Evolutionary conservation across 257 asterid species (phyloP).

Genomic region (Nicotiana benthamiana): DNA sequence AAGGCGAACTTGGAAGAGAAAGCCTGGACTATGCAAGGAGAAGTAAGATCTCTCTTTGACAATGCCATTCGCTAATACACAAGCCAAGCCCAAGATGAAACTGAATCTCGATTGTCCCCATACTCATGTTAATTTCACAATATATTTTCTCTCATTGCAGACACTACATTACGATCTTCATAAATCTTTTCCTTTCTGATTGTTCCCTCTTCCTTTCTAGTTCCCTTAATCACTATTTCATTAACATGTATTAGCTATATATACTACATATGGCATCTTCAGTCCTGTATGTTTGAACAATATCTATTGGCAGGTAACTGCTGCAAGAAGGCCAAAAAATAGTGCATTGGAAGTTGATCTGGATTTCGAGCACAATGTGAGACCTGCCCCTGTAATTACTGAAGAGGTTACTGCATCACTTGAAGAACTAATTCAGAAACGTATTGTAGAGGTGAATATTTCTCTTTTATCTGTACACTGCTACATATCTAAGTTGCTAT

Average conservation of each 20-base stretch:
- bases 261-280: conserved; percentile 2
- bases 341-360: conserved; percentile 90
- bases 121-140: background rate
- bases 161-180: background rate
- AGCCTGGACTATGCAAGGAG: conserved; percentile 97
- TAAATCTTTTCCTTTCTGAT: background rate
- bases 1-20: conserved; percentile 77
- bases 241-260: background rate
- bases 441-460: conserved; percentile 62
- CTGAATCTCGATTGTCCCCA: background rate
- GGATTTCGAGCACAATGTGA: conserved; percentile 88
- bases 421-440: conserved; percentile 79
- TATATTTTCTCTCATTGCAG: background rate
- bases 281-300: background rate
- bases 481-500: background rate
- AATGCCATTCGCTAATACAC: background rate
- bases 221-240: background rate
- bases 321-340: conserved; percentile 80
- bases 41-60: conserved; percentile 41
- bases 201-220: background rate
- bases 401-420: conserved; percentile 73
- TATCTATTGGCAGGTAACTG: conserved; percentile 60
- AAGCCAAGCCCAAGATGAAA: background rate
- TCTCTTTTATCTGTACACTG: background rate
- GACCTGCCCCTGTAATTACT: conserved; percentile 88